A percentile compares a stretch with the other conserved stretches of the same genome.
Conservation (phyloP, 768 basidiomycete genomes). For the Pisolithus microcarpus region DNA sequence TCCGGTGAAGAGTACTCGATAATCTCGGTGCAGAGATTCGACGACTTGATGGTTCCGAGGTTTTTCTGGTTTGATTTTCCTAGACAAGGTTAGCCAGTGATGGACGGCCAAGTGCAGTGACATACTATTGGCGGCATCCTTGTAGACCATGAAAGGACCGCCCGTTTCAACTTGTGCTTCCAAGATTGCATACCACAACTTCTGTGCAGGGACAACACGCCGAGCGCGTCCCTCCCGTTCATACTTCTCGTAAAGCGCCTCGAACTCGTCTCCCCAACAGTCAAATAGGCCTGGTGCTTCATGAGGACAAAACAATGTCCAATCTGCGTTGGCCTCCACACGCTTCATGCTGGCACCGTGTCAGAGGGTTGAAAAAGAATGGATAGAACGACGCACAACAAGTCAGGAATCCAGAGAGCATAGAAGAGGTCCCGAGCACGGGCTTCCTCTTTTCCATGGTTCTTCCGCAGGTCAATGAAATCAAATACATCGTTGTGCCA, state of each 20-base stretch:
- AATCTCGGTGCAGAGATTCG: constrained; percentile 98
- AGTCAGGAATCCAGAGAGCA: constrained; percentile 95
- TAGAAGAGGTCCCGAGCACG: constrained; percentile 97
- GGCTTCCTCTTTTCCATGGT: constrained; percentile 96
- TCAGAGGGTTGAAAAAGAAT: not conserved
- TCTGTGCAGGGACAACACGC: constrained; percentile 86
- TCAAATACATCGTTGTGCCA: constrained; percentile 99
- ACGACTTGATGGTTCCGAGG: constrained; percentile 97
- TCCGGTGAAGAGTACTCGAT: constrained; percentile 97
- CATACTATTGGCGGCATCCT: constrained; percentile 87
- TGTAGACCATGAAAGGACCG: constrained; percentile 99
- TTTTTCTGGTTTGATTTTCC: constrained; percentile 98
- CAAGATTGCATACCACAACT: constrained; percentile 95
- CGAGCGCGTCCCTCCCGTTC: constrained; percentile 85
- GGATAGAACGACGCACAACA: constrained; percentile 58
- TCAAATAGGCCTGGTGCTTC: constrained; percentile 90
- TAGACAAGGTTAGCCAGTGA: constrained; percentile 23
- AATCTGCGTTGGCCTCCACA: constrained; percentile 80
- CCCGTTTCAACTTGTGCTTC: constrained; percentile 98
- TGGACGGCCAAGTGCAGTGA: not conserved
- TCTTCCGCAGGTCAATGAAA: constrained; percentile 96
- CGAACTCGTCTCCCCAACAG: constrained; percentile 85
- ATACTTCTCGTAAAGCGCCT: constrained; percentile 76
- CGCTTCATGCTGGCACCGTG: constrained; percentile 76
- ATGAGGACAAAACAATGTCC: constrained; percentile 97